Evolutionary conservation across 1,284 basidiomycete genomes (phyloP), one percentile per base, ranked within the genome.

Genomic region (Ceratobasidium sp.): DNA sequence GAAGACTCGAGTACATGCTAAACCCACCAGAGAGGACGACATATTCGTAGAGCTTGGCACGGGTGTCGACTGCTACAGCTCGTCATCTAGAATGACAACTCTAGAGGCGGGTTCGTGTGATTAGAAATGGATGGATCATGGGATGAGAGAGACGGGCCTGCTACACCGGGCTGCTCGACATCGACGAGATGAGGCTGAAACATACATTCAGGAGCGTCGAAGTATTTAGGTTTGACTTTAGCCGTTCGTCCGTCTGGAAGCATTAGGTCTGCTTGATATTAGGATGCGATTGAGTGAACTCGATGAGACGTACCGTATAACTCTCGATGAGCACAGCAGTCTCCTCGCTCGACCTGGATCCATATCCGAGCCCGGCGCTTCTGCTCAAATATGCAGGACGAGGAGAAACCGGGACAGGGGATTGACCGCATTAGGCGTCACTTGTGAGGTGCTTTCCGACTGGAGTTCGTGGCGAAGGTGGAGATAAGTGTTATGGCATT

Each of bases 151-250:
- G 50, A 81, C 85, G 71, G 74, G 91, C 93, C 93, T 82, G 96
- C 97, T 71, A 98, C 91, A 70, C 98, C 98, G 1, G 95, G 94
- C 80, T 98, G 96, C 81, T 99, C 98, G 73, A 99, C 87, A 77
- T 99, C 98, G 67, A 99, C 95, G 8, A 99, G 87, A 82, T 98
- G 95, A 28, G 98, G 98, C 82, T 99, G 96, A 91, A 99, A 99
- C 94, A 99, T 96, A 84, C 98, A 99, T 83, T 99, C 98, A 14
- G 98, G 98, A n/a, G 97, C 98, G 82, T 98, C 95, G 81, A 98
- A 99, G n/a, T 97, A 91, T 81, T 99, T 97, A 1, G 95, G 95
- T 28, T 96, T 97, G 71, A 99, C 95, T 86, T 98, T 98, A 87
- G 99, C 98, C 38, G 88, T 89, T 55, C 98, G 92, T 1, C 98